These are phyloP conservation scores for Magnolia sinica DNA, from an alignment of 164 flowering plant genomes.

Conservation along the genomic window DNA sequence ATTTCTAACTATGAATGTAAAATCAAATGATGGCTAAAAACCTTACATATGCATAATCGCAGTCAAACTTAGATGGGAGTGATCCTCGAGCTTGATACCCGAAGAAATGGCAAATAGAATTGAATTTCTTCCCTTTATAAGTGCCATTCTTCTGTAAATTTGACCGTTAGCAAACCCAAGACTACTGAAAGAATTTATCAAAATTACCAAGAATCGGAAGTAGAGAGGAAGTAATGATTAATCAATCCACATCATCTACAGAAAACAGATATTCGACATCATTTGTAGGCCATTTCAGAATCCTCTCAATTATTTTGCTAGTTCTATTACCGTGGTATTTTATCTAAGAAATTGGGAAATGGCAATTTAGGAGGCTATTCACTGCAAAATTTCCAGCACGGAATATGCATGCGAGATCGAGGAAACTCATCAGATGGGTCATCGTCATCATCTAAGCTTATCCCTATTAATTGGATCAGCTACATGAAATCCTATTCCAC, in stretches of 20 bases:
- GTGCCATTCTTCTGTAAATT: constrained; percentile 19
- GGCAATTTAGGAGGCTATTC: too few species aligned
- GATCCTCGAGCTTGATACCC: constrained; percentile 32
- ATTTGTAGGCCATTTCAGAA: too few species aligned
- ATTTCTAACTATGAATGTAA: background rate
- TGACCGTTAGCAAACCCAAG: background rate
- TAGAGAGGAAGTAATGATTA: background rate
- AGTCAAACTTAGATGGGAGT: constrained; percentile 28
- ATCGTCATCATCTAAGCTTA: too few species aligned
- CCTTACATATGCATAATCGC: constrained; percentile 28
- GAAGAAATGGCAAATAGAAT: constrained; percentile 28
- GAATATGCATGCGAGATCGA: too few species aligned
- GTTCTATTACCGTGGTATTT: too few species aligned
- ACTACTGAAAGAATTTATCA: too few species aligned
- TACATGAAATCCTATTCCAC: too few species aligned
- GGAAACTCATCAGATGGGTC: too few species aligned
- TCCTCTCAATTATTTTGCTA: too few species aligned
- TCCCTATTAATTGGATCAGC: too few species aligned
- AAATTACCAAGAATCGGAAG: background rate
- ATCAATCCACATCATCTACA: background rate
- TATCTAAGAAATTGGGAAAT: too few species aligned
- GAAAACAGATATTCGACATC: background rate
- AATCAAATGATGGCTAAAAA: background rate
- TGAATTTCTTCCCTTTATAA: constrained; percentile 27
- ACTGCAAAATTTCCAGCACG: too few species aligned